A percentile compares a stretch with the other conserved stretches of the same genome.
phyloP scores from a whole-genome alignment of 2,329 filamentous ascomycete species.

The Chaetomiaceae sp. region DNA sequence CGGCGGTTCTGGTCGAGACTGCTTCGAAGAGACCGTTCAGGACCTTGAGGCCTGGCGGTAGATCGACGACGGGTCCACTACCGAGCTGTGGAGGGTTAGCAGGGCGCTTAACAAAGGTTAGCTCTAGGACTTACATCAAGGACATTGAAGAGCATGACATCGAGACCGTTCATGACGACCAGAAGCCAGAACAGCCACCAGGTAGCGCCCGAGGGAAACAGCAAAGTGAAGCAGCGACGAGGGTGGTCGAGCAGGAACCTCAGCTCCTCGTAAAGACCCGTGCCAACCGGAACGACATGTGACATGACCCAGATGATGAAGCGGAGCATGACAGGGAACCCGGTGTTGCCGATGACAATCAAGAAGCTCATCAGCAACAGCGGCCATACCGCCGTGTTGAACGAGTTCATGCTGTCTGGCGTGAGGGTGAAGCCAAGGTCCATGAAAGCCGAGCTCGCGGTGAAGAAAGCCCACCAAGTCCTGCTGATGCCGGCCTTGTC shows the following conservation, averaged over 20 bases:
- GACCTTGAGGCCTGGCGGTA: constrained; percentile 71
- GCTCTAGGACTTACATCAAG: constrained; percentile 64
- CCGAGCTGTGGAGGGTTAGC: constrained; percentile 54
- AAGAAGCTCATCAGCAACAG: constrained; percentile 77
- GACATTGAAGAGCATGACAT: constrained; percentile 87
- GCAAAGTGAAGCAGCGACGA: constrained; percentile 87
- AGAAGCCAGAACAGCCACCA: constrained; percentile 96
- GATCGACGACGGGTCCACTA: constrained; percentile 59
- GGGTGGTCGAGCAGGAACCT: constrained; percentile 90
- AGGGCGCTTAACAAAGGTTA: not conserved
- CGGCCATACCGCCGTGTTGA: constrained; percentile 70
- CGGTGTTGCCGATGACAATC: constrained; percentile 92
- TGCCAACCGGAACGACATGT: constrained; percentile 58
- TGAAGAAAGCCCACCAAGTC: constrained; percentile 92
- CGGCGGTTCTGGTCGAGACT: constrained; percentile 81
- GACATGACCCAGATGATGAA: constrained; percentile 85
- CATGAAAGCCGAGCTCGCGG: constrained; percentile 82
- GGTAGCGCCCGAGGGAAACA: constrained; percentile 85
- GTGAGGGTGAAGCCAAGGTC: constrained; percentile 93
- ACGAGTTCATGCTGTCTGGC: constrained; percentile 89
- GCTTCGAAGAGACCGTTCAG: constrained; percentile 89
- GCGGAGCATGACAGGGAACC: constrained; percentile 89
- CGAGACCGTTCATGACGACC: constrained; percentile 73
- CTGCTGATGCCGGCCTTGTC: constrained; percentile 56
- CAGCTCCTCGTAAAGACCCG: constrained; percentile 81